Evolutionary conservation across 1,284 basidiomycete species (phyloP).

Genomic region (Heterobasidion annosum): DNA sequence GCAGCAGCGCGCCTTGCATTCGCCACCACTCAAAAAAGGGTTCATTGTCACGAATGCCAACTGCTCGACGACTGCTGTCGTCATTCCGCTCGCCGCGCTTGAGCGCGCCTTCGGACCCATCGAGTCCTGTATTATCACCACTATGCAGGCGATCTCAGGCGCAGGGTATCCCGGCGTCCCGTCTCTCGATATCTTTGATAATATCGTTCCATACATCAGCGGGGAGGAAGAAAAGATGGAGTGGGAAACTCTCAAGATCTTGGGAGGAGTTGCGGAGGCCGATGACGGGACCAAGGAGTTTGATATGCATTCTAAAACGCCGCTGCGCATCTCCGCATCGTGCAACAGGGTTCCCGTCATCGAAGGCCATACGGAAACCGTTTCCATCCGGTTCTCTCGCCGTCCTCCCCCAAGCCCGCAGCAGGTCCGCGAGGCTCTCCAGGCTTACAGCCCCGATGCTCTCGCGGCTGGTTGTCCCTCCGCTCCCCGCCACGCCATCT

Average conservation of each 20-base stretch:
- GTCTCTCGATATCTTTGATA: conserved; percentile 90
- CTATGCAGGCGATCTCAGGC: conserved; percentile 97
- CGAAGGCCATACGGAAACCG: conserved; percentile 86
- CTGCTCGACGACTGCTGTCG: conserved; percentile 93
- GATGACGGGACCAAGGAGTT: conserved; percentile 55
- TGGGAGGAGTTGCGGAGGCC: conserved; percentile 66
- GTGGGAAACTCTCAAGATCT: conserved; percentile 96
- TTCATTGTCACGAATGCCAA: conserved; percentile 99
- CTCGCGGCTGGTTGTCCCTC: conserved; percentile 79
- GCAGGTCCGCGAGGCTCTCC: conserved; percentile 80
- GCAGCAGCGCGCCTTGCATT: conserved; percentile 69
- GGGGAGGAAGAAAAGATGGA: conserved; percentile 99
- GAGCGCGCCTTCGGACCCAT: conserved; percentile 91
- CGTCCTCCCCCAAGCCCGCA: conserved; percentile 82
- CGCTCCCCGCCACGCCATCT: conserved; percentile 82
- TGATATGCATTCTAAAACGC: conserved; percentile 77
- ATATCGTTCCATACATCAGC: conserved; percentile 90
- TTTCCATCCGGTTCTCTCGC: conserved; percentile 78
- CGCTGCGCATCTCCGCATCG: conserved; percentile 82
- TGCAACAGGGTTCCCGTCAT: conserved; percentile 93
- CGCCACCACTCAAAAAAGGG: conserved; percentile 72
- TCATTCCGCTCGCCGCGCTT: conserved; percentile 88
- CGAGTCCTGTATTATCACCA: conserved; percentile 86
- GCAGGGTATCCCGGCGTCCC: conserved; percentile 95
- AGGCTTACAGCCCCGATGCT: conserved; percentile 70